phyloP scores from a whole-genome alignment of 2,329 filamentous ascomycete genomes.

The Trichoderma sp. region DNA sequence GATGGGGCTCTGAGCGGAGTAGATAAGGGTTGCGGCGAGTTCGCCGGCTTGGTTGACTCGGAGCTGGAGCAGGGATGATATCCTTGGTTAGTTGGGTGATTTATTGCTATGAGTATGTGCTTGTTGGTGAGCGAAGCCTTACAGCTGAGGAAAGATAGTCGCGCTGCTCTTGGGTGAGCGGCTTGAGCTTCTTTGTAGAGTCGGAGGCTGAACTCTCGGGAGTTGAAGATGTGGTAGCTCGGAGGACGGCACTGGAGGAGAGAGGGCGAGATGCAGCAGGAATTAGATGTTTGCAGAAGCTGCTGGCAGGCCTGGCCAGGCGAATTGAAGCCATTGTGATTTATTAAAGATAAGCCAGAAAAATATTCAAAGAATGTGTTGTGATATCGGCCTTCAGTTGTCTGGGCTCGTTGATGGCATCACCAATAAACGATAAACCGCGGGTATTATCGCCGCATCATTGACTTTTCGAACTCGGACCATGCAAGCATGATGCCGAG shows the following conservation, averaged over 20 bases:
- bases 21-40: slow-evolving; percentile 93
- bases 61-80: slow-evolving; percentile 51
- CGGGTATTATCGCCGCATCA: not conserved
- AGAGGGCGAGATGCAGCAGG: slow-evolving; percentile 20
- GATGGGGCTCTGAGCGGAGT: slow-evolving; percentile 82
- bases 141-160: slow-evolving; percentile 74
- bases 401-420: not conserved
- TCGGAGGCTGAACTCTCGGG: slow-evolving; percentile 9
- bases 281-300: slow-evolving; percentile 11
- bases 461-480: slow-evolving; percentile 7
- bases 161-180: slow-evolving; percentile 67
- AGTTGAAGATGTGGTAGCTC: slow-evolving; percentile 18
- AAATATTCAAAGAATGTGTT: not conserved
- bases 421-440: not conserved
- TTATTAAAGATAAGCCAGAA: not conserved
- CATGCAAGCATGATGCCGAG: slow-evolving; percentile 16
- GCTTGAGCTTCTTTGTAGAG: slow-evolving; percentile 47
- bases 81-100: not conserved
- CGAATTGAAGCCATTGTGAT: slow-evolving; percentile 24
- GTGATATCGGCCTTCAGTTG: not conserved
- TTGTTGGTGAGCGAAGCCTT: slow-evolving; percentile 28
- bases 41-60: slow-evolving; percentile 98
- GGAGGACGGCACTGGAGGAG: slow-evolving; percentile 23
- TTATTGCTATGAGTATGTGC: not conserved
- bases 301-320: slow-evolving; percentile 21